Percentiles rank a stretch among this genome's conserved stretches.
phyloP scores from a whole-genome alignment of 1,139 yeast genomes.

The Insectozyma bohioensis region DNA sequence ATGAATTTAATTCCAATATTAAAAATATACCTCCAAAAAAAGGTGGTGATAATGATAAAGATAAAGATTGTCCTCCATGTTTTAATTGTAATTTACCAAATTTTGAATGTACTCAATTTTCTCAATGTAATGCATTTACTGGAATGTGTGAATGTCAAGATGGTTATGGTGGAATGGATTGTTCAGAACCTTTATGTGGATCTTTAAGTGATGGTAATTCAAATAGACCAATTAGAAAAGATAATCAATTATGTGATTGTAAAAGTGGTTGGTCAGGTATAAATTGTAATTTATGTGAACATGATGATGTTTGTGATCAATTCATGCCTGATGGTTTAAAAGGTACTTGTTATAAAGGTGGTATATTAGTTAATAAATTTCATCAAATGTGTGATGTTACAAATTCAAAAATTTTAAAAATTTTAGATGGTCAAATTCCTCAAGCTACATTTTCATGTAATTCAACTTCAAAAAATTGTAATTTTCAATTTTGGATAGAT shows the following conservation, averaged over 20 bases:
- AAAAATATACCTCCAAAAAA: slow-evolving; percentile 6
- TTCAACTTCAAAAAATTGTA: slow-evolving; percentile 62
- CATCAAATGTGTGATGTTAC: slow-evolving; percentile 96
- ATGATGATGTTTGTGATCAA: slow-evolving; percentile 74
- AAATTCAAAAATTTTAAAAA: slow-evolving; percentile 76
- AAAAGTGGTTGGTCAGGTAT: slow-evolving; percentile 89
- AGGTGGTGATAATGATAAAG: slow-evolving; percentile 14
- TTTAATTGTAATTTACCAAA: slow-evolving; percentile 94
- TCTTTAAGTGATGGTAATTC: slow-evolving; percentile 62
- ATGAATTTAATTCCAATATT: slow-evolving; percentile 18
- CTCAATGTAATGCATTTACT: slow-evolving; percentile 78
- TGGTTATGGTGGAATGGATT: slow-evolving; percentile 94
- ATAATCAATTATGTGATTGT: slow-evolving; percentile 61
- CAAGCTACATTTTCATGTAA: slow-evolving; percentile 93
- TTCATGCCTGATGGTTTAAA: slow-evolving; percentile 85
- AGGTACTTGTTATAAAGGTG: slow-evolving; percentile 91
- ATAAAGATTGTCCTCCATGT: slow-evolving; percentile 74
- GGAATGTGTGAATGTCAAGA: slow-evolving; percentile 91
- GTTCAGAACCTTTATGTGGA: slow-evolving; percentile 89
- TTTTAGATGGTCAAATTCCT: slow-evolving; percentile 77
- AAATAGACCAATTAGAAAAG: slow-evolving; percentile 61
- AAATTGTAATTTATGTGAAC: slow-evolving; percentile 81
- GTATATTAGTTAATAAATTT: slow-evolving; percentile 75
- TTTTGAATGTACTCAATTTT: slow-evolving; percentile 86
- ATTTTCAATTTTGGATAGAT: slow-evolving; percentile 96